Percentiles rank a stretch among this genome's conserved stretches.
Evolutionary conservation across 306 rosid species (phyloP).

Genomic region (Fragaria vesca): DNA sequence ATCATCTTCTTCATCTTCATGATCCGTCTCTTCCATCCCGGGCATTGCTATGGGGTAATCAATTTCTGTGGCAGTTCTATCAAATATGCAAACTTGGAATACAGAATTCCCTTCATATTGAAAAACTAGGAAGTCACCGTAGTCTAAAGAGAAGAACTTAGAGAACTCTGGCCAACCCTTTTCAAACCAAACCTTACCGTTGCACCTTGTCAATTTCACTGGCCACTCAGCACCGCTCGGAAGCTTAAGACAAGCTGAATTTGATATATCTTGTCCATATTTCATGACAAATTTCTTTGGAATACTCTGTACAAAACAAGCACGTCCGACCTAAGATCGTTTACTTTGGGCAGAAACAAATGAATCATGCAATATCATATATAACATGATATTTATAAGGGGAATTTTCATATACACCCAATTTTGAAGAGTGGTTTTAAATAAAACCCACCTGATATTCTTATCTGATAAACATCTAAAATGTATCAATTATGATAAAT

Average conservation of each 20-base stretch:
- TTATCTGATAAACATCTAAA: too few species aligned
- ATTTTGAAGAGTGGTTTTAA: too few species aligned
- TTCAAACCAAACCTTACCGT: conserved; percentile 11
- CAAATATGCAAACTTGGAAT: conserved; percentile 12
- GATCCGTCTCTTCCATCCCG: neutral
- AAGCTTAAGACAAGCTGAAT: neutral
- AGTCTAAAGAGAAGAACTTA: neutral
- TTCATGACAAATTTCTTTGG: conserved; percentile 13
- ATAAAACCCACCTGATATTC: too few species aligned
- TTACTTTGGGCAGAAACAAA: neutral
- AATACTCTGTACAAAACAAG: neutral
- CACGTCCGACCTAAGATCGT: neutral
- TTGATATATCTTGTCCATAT: conserved; percentile 1
- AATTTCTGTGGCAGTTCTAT: conserved; percentile 6
- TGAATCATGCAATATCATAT: neutral
- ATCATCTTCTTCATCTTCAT: neutral
- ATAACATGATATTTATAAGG: too few species aligned
- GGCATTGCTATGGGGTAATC: neutral
- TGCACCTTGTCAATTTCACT: conserved; percentile 1
- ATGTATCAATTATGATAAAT: too few species aligned
- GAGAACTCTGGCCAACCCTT: conserved; percentile 14
- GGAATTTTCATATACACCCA: too few species aligned
- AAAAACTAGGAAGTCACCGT: conserved; percentile 2
- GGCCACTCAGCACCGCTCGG: conserved; percentile 9
- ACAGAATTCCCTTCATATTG: neutral